These are phyloP conservation scores for Pyricularia grisea DNA, from an alignment of 2,329 filamentous ascomycete species.

Conservation along the genomic window DNA sequence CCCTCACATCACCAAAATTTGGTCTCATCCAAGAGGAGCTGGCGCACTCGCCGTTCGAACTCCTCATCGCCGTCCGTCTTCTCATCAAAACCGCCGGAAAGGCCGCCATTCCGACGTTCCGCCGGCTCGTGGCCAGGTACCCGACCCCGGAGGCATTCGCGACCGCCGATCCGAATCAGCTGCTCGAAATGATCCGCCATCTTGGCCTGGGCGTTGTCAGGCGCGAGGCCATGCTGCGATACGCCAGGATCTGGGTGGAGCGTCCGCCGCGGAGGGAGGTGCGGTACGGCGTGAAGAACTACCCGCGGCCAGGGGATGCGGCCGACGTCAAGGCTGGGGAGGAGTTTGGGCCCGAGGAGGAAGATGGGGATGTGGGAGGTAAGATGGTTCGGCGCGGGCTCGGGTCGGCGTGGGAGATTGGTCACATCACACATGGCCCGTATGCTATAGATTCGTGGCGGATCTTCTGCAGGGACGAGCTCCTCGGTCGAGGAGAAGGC, in stretches of 20 bases:
- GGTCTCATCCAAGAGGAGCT: conserved; percentile 80
- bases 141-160: conserved; percentile 48
- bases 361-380: conserved; percentile 16
- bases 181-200: conserved; percentile 54
- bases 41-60: conserved; percentile 63
- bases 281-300: conserved; percentile 43
- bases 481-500: conserved; percentile 49
- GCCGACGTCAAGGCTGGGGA: conserved; percentile 19
- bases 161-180: conserved; percentile 40
- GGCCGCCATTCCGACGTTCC: conserved; percentile 68
- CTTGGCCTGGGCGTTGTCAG: conserved; percentile 64
- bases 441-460: conserved; percentile 89
- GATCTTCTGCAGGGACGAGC: conserved; percentile 80
- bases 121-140: conserved; percentile 56
- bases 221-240: conserved; percentile 55
- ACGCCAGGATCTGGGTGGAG: conserved; percentile 60
- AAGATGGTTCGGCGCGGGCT: conserved; percentile 8
- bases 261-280: conserved; percentile 50
- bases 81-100: conserved; percentile 72
- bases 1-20: conserved; percentile 53
- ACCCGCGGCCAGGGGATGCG: conserved; percentile 22
- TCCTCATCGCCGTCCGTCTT: conserved; percentile 76
- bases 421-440: conserved; percentile 69
- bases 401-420: conserved; percentile 66
- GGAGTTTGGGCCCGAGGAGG: conserved; percentile 16